Conservation (phyloP, 75 land plant species). For the Pinus albicaulis region DNA sequence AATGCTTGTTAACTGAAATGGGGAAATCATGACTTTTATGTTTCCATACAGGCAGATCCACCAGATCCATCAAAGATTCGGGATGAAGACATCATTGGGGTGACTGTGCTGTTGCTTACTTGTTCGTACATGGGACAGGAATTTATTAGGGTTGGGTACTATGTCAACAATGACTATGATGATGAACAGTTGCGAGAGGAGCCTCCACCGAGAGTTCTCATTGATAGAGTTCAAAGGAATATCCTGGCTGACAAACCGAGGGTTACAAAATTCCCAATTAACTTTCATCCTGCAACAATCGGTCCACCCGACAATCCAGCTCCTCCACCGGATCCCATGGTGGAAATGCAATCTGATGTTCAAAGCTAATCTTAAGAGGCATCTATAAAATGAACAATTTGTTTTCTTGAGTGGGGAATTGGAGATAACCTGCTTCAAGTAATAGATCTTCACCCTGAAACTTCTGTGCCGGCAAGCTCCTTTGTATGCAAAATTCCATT, state of each 20-base stretch:
- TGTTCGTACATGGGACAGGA: constrained; percentile 96
- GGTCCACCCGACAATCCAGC: not conserved
- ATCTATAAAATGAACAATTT: not conserved
- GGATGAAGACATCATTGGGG: constrained; percentile 95
- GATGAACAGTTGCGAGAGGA: constrained; percentile 91
- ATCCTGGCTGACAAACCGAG: constrained; percentile 93
- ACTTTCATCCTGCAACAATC: constrained; percentile 35
- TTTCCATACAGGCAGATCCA: constrained; percentile 81
- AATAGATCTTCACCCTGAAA: constrained; percentile 1
- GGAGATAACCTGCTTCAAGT: not conserved
- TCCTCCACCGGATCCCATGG: constrained; percentile 6
- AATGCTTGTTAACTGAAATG: not conserved
- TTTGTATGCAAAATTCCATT: constrained; percentile 7
- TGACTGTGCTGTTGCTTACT: constrained; percentile 86
- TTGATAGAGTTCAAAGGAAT: constrained; percentile 80
- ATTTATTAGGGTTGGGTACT: constrained; percentile 90
- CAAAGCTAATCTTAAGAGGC: not conserved
- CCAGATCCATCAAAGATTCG: constrained; percentile 91
- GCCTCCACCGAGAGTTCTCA: constrained; percentile 75
- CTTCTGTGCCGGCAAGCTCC: not conserved
- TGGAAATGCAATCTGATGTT: not conserved
- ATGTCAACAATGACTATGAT: constrained; percentile 94
- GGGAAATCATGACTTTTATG: not conserved
- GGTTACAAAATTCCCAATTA: constrained; percentile 94
- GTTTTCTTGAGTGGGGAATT: not conserved